Evolutionary conservation across 2,329 filamentous ascomycete genomes (phyloP), one percentile per base, ranked within the genome.

Genomic region (Cryphonectria nitschkei): DNA sequence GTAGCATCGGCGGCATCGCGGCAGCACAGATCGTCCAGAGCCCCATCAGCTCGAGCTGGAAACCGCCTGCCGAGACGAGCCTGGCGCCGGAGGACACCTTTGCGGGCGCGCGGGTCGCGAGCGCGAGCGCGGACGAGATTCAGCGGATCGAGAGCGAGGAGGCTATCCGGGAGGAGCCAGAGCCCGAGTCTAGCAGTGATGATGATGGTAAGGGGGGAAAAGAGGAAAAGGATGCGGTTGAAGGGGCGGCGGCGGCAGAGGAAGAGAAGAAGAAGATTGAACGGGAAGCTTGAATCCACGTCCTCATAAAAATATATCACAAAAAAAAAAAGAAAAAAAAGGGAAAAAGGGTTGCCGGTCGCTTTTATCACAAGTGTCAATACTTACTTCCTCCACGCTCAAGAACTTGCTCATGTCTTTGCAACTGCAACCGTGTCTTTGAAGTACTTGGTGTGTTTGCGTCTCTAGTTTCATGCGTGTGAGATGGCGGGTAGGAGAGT

Each of bases 111-210:
- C 70, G 74, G 5, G 75, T 83, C 19, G 76, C 74, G 29, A 75
- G 74, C 7, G 81, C 78, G n/a, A 79, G 79, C 16, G 67, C 78
- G 13, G 81, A 80, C 65, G 79, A 83, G 74, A 82, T 82, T 68
- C 79, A 81, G 34, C 80, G 79, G 13, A 74, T 82, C 14, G 82
- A 84, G 75, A 80, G 79, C 73, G 77, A 78, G 29, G 77, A 82
- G 76, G 76, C 78, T 22, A 83, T 82, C 32, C 77, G 80, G 65
- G 82, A 86, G 77, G 82, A 79, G 70, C 74, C 79, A 0, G 79
- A 80, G 60, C 67, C 77, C 34, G 80, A 83, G 69, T 79, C 79
- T 1, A 75, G 37, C 29, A 2, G 8, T 5, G 76, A 78, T 14
- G 52, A 77, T 77, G 1, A 74, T 3, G 26, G 56, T 1, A 63